Evolutionary conservation across 2,329 filamentous ascomycete genomes (phyloP).

Genomic region (Cercospora sp.): DNA sequence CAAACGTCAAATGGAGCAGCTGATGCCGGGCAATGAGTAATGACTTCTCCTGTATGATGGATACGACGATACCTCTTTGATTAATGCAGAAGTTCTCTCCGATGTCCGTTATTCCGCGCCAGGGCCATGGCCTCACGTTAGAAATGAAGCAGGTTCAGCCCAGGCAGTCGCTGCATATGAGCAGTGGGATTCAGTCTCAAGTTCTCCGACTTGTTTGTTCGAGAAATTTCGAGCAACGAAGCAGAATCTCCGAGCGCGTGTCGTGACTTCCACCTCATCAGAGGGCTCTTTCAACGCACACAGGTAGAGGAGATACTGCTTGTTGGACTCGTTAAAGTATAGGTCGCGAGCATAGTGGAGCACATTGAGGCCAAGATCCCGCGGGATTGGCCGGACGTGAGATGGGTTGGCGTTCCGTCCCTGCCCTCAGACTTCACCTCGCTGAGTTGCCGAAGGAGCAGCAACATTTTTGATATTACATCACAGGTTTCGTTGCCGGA

Average conservation of each 20-base stretch:
- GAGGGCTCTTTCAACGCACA: too few relatives aligned
- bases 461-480: neutral
- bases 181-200: neutral
- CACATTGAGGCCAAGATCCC: neutral
- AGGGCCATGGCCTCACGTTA: neutral
- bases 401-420: neutral
- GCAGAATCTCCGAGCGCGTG: too few relatives aligned
- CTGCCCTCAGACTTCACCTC: neutral
- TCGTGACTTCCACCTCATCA: too few relatives aligned
- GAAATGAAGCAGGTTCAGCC: neutral
- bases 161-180: neutral
- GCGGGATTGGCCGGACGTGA: neutral
- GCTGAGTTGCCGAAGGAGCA: neutral
- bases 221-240: too few relatives aligned
- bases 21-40: neutral
- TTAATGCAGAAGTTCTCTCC: neutral
- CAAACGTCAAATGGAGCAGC: too few relatives aligned
- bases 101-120: neutral
- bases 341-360: neutral
- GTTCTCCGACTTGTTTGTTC: too few relatives aligned
- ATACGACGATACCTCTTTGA: neutral
- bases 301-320: too few relatives aligned
- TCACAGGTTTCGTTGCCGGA: neutral
- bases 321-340: neutral
- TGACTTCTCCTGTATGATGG: neutral